Percentiles rank a stretch among this genome's conserved stretches.
Conservation (phyloP, 495 filamentous ascomycete species). For the Aspergillus asperescens region DNA sequence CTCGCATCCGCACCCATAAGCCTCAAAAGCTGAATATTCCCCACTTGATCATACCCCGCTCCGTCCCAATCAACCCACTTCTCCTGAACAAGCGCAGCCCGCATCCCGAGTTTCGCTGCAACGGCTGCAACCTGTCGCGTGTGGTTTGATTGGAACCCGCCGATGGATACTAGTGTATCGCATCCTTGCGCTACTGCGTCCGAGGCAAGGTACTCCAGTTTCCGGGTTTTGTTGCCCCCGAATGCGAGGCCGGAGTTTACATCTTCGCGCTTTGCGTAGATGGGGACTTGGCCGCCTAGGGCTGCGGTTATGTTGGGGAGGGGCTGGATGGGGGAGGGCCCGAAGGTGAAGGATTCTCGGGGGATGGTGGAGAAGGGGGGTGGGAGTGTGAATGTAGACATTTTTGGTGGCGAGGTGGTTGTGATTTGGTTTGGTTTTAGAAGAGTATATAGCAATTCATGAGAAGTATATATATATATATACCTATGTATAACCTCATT, state of each 20-base stretch:
- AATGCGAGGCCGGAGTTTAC: slow-evolving; percentile 56
- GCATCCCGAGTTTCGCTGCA: slow-evolving; percentile 47
- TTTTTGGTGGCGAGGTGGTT: not conserved
- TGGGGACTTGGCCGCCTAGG: slow-evolving; percentile 39
- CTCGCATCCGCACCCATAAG: slow-evolving; percentile 56
- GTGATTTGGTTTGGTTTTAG: too few relatives aligned
- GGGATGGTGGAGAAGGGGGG: slow-evolving; percentile 10
- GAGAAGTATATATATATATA: too few relatives aligned
- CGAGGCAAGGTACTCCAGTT: slow-evolving; percentile 48
- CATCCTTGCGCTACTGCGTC: slow-evolving; percentile 39
- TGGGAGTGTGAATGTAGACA: not conserved
- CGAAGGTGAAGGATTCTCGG: slow-evolving; percentile 5
- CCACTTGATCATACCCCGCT: slow-evolving; percentile 51
- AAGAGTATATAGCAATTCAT: too few relatives aligned
- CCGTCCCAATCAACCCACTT: slow-evolving; percentile 53
- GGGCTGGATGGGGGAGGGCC: slow-evolving; percentile 11
- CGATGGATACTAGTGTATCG: slow-evolving; percentile 55
- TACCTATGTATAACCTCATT: too few relatives aligned
- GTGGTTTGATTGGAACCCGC: slow-evolving; percentile 60
- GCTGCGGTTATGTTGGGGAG: slow-evolving; percentile 38
- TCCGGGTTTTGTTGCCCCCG: slow-evolving; percentile 63
- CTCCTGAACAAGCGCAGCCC: slow-evolving; percentile 54
- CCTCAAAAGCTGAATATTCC: slow-evolving; percentile 59
- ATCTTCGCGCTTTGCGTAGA: slow-evolving; percentile 62
- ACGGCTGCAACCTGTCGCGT: slow-evolving; percentile 58